Evolutionary conservation across 1,139 yeast genomes (phyloP), one percentile per base, ranked within the genome.

Genomic region (Debaryomyces udenii): DNA sequence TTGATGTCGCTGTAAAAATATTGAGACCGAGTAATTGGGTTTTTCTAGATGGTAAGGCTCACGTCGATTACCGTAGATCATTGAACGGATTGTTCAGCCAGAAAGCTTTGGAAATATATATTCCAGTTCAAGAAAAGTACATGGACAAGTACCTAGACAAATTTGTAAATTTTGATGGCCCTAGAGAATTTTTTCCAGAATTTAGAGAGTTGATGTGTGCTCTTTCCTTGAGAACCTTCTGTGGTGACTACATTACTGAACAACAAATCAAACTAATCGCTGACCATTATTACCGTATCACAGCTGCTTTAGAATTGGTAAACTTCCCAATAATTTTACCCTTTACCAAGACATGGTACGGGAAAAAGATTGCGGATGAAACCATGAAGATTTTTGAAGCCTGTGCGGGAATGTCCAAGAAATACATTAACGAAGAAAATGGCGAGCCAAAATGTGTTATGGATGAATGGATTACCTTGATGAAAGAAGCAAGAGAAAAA

Each of bases 11-110:
- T 15, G 74, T 82, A 51, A 93, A 91, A 69, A 88, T 93, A 53
- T 74, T 93, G 58, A 81, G 98, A 66, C 97, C 98, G 34, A 76
- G 93, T 39, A 93, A 91, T 72, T 93, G 99, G 99, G 99, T 93
- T 37, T 93, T 93, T 64, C 70, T 90, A 57, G 99, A 93, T 60
- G 99, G 99, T 53, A 89, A 90, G 70, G 94, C 82, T 24, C 99
- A 93, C 59, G 81, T 83, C 46, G 99, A 93, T 65, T 93, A 91
- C 70, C 83, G 99, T 66, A 83, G 84, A 61, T 83, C 95, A 14
- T 74, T 93, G 58, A 93, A 93, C 61, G 96, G 96, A 7, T 75
- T 93, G 46, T 93, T 93, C 66, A 85, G 96, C 11, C 80, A 82
- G 51, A 76, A 79, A 53, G 98, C 99, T 2, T 75, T 93, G 58